phyloP scores from a whole-genome alignment of 2,329 filamentous ascomycete species.

The Cryphonectria radicalis region DNA sequence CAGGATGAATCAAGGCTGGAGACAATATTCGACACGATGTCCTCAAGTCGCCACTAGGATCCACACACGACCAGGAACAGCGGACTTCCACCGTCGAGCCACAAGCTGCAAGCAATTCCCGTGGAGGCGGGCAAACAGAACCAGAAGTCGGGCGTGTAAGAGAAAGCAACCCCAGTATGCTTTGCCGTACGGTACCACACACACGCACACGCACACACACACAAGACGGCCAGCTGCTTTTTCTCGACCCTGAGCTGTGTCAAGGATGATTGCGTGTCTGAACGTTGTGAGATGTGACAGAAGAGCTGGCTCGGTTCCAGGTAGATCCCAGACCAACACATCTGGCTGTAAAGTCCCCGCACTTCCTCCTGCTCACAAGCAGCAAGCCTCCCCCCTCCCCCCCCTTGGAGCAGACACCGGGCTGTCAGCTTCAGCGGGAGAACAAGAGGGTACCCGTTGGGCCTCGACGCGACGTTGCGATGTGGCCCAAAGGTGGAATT shows the following conservation, averaged over 20 bases:
- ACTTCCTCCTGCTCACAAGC: slow-evolving; percentile 15
- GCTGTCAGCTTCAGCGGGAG: slow-evolving; percentile 23
- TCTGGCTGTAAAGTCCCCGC: slow-evolving; percentile 19
- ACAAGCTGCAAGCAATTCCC: slow-evolving; percentile 21
- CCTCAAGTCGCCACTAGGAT: slow-evolving; percentile 28
- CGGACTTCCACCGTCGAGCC: slow-evolving; percentile 21
- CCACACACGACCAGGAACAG: slow-evolving; percentile 29
- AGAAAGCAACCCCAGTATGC: slow-evolving; percentile 19
- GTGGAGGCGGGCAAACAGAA: slow-evolving; percentile 21
- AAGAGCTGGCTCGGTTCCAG: slow-evolving; percentile 26
- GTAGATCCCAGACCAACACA: slow-evolving; percentile 24
- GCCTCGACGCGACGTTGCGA: slow-evolving; percentile 27
- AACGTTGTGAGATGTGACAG: slow-evolving; percentile 13
- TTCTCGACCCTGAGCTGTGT: slow-evolving; percentile 5
- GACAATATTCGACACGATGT: slow-evolving; percentile 24
- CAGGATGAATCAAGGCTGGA: slow-evolving; percentile 25
- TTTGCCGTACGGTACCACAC: slow-evolving; percentile 9
- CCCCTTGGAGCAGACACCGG: slow-evolving; percentile 13
- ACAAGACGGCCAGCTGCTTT: slow-evolving; percentile 14
- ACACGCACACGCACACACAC: too few species aligned
- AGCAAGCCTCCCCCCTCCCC: neutral
- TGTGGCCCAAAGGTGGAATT: slow-evolving; percentile 27
- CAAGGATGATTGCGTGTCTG: slow-evolving; percentile 23
- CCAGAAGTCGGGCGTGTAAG: slow-evolving; percentile 21
- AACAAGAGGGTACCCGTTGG: slow-evolving; percentile 25